Evolutionary conservation across 2,329 filamentous ascomycete genomes (phyloP), one percentile per base, ranked within the genome.

Genomic region (Aureobasidium sp.): DNA sequence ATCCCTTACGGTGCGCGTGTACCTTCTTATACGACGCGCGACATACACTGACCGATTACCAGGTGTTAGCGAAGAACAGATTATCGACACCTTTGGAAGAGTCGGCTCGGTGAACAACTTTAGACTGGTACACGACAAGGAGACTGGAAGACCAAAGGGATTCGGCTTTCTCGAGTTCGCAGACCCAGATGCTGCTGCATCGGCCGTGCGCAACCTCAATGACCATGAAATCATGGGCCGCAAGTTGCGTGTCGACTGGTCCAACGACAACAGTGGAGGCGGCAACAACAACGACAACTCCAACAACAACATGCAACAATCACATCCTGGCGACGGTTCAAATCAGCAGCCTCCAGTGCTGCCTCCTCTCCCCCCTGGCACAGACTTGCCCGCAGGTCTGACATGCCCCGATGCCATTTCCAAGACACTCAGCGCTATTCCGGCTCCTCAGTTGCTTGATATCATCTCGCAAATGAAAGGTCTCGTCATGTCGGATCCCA

Each of bases 101-200:
- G 92, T 90, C 59, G 94, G 94, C 63, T 90, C 92, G 67, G 93
- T 97, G 1, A 82, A 95, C 63, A 93, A 89, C 73, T 97, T 97
- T 74, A 86, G 93, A 59, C 83, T 97, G 53, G 93, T 97, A 66
- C 95, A 96, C 76, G 95, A 97, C 78, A 89, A 92, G 59, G 93
- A 97, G 71, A 97, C 92, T 2, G 92, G 93, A 46, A 87, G 91
- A 62, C 92, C 94, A 0, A 97, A 97, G 75, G 94, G 94, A 20
- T 99, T 96, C 73, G 94, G 94, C 39, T 99, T 97, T 70, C 90
- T 92, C 71, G 93, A 97, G 74, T 99, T 96, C 72, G 89, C 91
- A 61, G 94, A 97, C 72, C 87, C 90, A 64, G 93, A 96, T 84
- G 82, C 92, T 29, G 94, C 94, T 36, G 91, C 93, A 41, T 96